Base-by-base conservation (phyloP, 2,329 filamentous ascomycete species). In the Metarhizium guizhouense region DNA sequence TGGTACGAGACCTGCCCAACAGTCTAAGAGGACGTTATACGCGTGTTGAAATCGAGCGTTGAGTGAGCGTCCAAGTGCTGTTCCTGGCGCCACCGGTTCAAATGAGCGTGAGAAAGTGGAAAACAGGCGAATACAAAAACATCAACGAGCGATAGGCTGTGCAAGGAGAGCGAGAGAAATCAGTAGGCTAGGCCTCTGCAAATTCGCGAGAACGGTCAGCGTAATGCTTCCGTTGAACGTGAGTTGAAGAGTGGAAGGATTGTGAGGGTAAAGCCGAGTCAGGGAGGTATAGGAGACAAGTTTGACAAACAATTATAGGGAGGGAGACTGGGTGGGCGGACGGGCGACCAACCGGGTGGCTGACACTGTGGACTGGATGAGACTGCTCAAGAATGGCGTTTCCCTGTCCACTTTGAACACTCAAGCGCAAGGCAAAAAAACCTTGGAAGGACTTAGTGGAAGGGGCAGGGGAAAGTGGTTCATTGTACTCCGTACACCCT, bases 71-170 rank as follows among this genome's bases (percentile, higher is more conserved):
- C 11, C 4, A 8, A 30, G 20, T 30, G 45, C 10, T 14, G 20
- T 30, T 20, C 11, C 3, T 30, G 8, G 25, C 20, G 30, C 20
- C 45, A 11, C 8, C 13, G 25, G 10, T 20, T 30, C 8, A 30
- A 56, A 53, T 18, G 54, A 53, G 42, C 38, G 54, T 45, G 49
- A 30, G 47, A 51, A 40, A 45, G 16, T 45, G 11, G 29, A 30
- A 30, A 4, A 54, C 36, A 34, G 55, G 38, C 47, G 51, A 32
- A 48, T 34, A 54, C 25, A 56, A 51, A 40, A 29, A 29, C 32
- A 14, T 52, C 36, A 53, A 52, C 50, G 51, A 56, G 58, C 58
- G 59, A 55, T 63, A 58, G 58, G 58, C 52, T 57, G 57, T 51
- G 53, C 49, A 56, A 54, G 53, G 61, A 58, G 56, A 57, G 54